A percentile compares a stretch with the other conserved stretches of the same genome.
phyloP scores from a whole-genome alignment of 2,329 filamentous ascomycete species.

The Monilinia fructicola region DNA sequence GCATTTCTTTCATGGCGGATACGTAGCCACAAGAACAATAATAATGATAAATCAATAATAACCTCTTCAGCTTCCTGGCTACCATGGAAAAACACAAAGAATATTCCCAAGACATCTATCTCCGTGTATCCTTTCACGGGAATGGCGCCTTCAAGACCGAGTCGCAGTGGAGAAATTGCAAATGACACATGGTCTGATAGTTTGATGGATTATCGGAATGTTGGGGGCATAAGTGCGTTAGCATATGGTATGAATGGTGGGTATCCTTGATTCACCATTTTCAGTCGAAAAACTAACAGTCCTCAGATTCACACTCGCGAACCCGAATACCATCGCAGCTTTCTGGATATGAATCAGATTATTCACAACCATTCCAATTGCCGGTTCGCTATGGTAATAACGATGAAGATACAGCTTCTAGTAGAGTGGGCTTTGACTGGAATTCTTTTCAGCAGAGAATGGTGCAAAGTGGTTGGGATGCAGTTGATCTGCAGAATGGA shows the following conservation, averaged over 20 bases:
- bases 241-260: neutral
- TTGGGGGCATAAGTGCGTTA: neutral
- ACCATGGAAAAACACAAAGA: constrained; percentile 7
- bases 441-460: neutral
- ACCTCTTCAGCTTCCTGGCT: neutral
- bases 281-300: neutral
- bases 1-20: neutral
- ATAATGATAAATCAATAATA: neutral
- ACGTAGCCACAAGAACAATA: neutral
- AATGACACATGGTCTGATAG: constrained; percentile 5
- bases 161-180: neutral
- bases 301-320: neutral
- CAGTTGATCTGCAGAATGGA: neutral
- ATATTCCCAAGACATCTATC: neutral
- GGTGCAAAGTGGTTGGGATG: neutral
- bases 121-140: neutral
- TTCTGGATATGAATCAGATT: neutral
- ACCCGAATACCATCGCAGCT: neutral
- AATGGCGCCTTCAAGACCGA: neutral
- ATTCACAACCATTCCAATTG: neutral
- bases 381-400: neutral
- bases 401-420: neutral
- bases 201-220: neutral
- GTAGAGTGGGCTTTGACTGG: neutral
- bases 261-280: neutral